Base-by-base conservation (phyloP, 129 eudicot species). In the Pulicaria dysenterica region DNA sequence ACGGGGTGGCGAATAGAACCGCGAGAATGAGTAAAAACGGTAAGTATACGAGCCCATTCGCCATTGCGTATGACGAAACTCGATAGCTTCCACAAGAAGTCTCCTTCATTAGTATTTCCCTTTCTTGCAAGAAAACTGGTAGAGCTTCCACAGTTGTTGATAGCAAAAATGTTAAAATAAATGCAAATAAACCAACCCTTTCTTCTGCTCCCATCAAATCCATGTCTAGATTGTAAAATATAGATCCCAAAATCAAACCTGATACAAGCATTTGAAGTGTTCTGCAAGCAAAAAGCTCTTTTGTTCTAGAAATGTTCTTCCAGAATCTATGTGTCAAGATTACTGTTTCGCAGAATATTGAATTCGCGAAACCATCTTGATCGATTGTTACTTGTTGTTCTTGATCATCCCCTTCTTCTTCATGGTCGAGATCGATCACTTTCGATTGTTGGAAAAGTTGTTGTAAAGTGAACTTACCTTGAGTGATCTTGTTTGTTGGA, bases 81-180 rank as follows among this genome's bases (percentile, higher is more conserved):
- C 99, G 85, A 34, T 95, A 95, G 69, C 96, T 90, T 56, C 99
- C 99, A 45, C 88, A 79, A 16, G 96, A 88, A 3, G 96, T 95
- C 64, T 95, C 99, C 80, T 86, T 88, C 91, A 90, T 90, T 58
- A 95, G 72, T 34, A 95, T 95, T 65, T 95, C 96, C 84, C 83
- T 90, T 74, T 95, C 99, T 81, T 95, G 99, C 84, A 95, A 73
- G 84, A 95, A 95, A 13, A 95, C 75, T 0, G 99, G 99, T 12
- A 95, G 75, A 8, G 96, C 99, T 76, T 95, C 99, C 15, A 86
- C 85, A 3, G 99, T 90, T 69, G 91, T 84, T 54, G 99, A 82
- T n/a, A 95, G 60, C 42, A 95, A 58, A 66, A 90, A 95, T 13
- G 99, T 95, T 58, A 95, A 47, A 6, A 90, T 81, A 82, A 95